Evolutionary conservation across 441 rosid species (phyloP), one percentile per base, ranked within the genome.

Genomic region (Aleurites moluccanus): DNA sequence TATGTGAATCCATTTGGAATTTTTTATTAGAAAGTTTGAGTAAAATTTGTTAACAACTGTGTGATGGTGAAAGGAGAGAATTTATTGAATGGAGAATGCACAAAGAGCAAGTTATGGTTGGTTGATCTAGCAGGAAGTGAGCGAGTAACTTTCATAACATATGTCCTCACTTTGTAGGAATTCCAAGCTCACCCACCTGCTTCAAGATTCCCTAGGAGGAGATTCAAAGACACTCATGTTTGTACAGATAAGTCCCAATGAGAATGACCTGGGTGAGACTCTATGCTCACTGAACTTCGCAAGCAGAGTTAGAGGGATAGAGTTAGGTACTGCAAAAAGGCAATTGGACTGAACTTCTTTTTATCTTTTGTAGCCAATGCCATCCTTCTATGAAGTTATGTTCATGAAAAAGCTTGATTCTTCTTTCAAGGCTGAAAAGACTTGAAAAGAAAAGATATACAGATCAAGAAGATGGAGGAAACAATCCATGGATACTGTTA

Each of bases 61-160:
- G 98, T 95, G 86, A 90, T 89, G 91, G 95, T 95, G 23, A 86
- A 84, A 80, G 97, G 96, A 21, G 91, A 93, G 83, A 93, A 91
- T 84, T 78, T 89, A 82, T 84, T 95, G 83, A 93, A 82, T 80
- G 97, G 96, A 47, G 97, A 93, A 82, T 84, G 92, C 84, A 89
- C 95, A 55, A 93, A 82, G 82, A 95, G 96, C 91, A 95, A 91
- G 84, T 83, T 95, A 45, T 95, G 99, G 98, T 70, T 95, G 78
- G 98, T 93, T 70, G 99, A 95, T 77, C 85, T 95, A 74, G 99
- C 99, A 20, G 99, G 99, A 80, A 95, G 99, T 72, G 99, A 95
- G 78, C 86, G 99, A 80, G 86, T 95, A 80, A 59, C 53, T 64
- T 66, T 52, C 56, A 16, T 28, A 47, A 38, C 38, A 47, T 49